Percentiles rank a stretch among this genome's conserved stretches.
Evolutionary conservation across 2,329 filamentous ascomycete genomes (phyloP).

Genomic region (Coleophoma eucalyptorum): DNA sequence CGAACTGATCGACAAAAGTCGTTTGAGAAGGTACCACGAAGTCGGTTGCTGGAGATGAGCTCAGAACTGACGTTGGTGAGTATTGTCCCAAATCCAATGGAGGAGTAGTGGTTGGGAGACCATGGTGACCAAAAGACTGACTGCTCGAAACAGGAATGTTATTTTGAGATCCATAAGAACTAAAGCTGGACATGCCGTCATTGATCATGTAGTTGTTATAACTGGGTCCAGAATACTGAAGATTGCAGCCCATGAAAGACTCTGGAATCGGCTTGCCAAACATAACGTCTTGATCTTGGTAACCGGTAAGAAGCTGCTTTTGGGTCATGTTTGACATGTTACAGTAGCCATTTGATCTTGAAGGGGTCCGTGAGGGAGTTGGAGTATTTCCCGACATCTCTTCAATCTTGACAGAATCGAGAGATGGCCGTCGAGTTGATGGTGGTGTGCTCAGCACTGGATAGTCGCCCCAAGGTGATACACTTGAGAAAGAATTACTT

Average conservation of each 20-base stretch:
- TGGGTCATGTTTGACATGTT: constrained; percentile 11
- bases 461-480: constrained; percentile 7
- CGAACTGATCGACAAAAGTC: constrained; percentile 16
- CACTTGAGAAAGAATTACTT: constrained; percentile 10
- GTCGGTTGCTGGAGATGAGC: constrained; percentile 11
- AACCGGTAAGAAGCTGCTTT: constrained; percentile 4
- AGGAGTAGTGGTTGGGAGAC: constrained; percentile 10
- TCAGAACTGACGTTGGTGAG: constrained; percentile 12
- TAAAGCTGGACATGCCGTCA: constrained; percentile 2
- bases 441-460: constrained; percentile 9
- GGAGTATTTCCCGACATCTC: constrained; percentile 7
- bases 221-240: not conserved
- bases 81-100: constrained; percentile 13
- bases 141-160: not conserved
- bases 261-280: not conserved
- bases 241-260: not conserved
- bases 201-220: not conserved
- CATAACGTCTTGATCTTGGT: constrained; percentile 7
- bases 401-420: constrained; percentile 11
- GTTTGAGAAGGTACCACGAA: constrained; percentile 23
- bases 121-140: constrained; percentile 5
- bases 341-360: constrained; percentile 7
- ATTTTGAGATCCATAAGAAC: not conserved
- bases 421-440: constrained; percentile 3
- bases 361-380: constrained; percentile 7